Conservation (phyloP, 202 grass and related monocot genomes). For the Dendrocalamus latiflorus region DNA sequence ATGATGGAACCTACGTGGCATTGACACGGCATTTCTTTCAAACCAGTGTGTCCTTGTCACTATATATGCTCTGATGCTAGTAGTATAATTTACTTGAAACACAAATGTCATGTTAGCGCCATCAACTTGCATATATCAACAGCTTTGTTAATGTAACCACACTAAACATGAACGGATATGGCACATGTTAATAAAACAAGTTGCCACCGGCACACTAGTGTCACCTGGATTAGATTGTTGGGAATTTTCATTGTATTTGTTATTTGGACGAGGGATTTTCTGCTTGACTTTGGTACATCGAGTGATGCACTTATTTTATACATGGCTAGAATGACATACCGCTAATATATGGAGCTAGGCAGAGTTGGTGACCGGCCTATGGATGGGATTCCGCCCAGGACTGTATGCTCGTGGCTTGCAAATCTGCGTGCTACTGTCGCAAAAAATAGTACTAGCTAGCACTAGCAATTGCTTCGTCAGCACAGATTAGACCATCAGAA, state of each 20-base stretch:
- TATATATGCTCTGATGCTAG: neutral
- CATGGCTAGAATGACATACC: no score
- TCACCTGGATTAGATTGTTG: neutral
- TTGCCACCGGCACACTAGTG: neutral
- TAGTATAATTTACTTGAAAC: no score
- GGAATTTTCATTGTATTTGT: neutral
- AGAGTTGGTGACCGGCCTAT: slow-evolving; percentile 9
- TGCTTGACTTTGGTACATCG: no score
- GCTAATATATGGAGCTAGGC: no score
- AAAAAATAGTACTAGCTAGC: no score
- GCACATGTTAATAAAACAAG: neutral
- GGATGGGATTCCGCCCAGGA: neutral
- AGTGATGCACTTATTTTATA: no score
- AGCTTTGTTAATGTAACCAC: neutral
- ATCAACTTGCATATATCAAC: no score
- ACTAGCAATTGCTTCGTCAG: no score
- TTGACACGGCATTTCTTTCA: neutral
- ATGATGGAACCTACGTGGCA: slow-evolving; percentile 5
- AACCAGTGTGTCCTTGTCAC: neutral
- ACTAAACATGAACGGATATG: neutral
- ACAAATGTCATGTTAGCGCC: no score
- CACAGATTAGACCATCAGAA: no score
- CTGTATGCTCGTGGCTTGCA: neutral
- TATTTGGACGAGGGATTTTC: neutral
- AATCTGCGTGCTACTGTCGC: neutral